Conservation (phyloP, 495 filamentous ascomycete genomes). For the Neurospora sp. region DNA sequence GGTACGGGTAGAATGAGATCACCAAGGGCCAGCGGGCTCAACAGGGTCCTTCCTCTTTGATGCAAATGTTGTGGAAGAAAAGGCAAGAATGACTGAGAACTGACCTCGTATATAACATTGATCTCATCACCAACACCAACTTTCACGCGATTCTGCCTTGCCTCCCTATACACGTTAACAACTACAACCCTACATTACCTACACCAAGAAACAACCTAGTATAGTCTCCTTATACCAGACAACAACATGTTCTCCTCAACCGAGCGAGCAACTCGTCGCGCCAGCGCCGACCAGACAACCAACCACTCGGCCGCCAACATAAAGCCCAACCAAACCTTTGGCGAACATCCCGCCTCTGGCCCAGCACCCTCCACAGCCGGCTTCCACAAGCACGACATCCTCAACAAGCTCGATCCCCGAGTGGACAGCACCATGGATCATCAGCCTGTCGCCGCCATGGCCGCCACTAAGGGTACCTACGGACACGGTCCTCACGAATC, state of each 20-base stretch:
- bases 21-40: background rate
- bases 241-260: background rate
- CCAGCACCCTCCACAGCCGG: constrained; percentile 27
- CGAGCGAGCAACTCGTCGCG: background rate
- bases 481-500: constrained; percentile 24
- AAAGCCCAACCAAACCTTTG: constrained; percentile 8
- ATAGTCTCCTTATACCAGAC: background rate
- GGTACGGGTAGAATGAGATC: background rate
- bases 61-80: background rate
- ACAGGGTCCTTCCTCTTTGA: background rate
- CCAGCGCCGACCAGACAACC: background rate
- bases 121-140: background rate
- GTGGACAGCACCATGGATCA: constrained; percentile 47
- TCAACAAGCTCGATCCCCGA: constrained; percentile 57
- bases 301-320: background rate
- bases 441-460: constrained; percentile 7
- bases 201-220: background rate
- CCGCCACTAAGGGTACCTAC: constrained; percentile 26
- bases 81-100: background rate
- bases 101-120: background rate
- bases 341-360: constrained; percentile 17
- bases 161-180: background rate
- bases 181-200: background rate
- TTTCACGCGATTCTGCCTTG: background rate
- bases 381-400: constrained; percentile 46